Percentiles rank a stretch among this genome's conserved stretches.
Conservation (phyloP, 805 yeast genomes). For the Jamesozyma hellenica region DNA sequence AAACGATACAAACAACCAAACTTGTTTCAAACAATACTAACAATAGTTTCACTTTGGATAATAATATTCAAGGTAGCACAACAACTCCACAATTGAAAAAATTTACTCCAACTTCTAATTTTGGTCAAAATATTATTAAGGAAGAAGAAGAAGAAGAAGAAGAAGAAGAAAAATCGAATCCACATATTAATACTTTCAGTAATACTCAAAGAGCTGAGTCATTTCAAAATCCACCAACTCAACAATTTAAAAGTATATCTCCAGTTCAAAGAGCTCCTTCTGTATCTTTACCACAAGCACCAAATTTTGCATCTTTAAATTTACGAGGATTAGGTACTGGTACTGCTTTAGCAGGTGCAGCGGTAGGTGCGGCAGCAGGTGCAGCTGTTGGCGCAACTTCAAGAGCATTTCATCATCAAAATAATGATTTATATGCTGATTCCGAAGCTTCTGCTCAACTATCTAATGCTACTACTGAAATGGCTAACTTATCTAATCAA, state of each 20-base stretch:
- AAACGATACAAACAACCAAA: conserved; percentile 9
- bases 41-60: conserved; percentile 3
- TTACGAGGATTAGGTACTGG: not conserved
- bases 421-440: conserved; percentile 48
- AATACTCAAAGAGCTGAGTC: not conserved
- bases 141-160: conserved; percentile 20
- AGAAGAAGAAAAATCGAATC: not conserved
- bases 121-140: conserved; percentile 63
- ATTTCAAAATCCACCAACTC: conserved; percentile 6
- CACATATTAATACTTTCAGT: not conserved
- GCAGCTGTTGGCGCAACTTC: conserved; percentile 1
- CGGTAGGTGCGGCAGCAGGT: conserved; percentile 15
- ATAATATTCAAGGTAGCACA: not conserved
- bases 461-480: conserved; percentile 71
- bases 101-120: conserved; percentile 75
- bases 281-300: conserved; percentile 27
- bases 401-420: conserved; percentile 6
- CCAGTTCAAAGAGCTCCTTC: conserved; percentile 37
- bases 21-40: conserved; percentile 5
- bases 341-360: conserved; percentile 11
- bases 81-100: conserved; percentile 23
- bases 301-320: conserved; percentile 21
- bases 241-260: conserved; percentile 5
- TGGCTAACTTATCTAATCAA: conserved; percentile 81
- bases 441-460: conserved; percentile 54